Evolutionary conservation across 2,329 filamentous ascomycete genomes (phyloP).

Genomic region (Neofusicoccum kwambonambiense): DNA sequence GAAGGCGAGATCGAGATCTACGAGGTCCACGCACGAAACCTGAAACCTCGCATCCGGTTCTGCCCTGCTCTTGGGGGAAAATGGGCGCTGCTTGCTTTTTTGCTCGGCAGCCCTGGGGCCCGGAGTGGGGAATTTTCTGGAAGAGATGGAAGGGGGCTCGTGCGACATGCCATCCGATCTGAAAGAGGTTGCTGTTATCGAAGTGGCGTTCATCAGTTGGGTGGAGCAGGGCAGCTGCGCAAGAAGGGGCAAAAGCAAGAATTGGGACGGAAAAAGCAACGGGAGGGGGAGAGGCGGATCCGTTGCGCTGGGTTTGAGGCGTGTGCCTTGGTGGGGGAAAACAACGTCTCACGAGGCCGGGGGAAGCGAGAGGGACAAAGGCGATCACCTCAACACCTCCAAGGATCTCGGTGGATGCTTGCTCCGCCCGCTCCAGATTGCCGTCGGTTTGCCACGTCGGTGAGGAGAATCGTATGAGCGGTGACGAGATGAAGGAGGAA

Average conservation of each 20-base stretch:
- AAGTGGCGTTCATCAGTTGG: background rate
- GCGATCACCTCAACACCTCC: background rate
- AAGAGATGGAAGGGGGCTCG: background rate
- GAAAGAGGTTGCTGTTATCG: constrained; percentile 5
- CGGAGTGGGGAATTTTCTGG: background rate
- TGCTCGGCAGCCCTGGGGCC: background rate
- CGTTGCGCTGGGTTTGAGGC: background rate
- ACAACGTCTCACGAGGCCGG: background rate
- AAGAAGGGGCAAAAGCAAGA: background rate
- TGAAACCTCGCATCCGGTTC: background rate
- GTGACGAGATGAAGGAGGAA: background rate
- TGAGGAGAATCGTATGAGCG: background rate
- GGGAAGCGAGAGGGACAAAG: background rate
- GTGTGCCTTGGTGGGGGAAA: background rate
- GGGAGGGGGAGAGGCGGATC: background rate
- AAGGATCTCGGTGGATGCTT: no score
- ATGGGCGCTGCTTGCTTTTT: background rate
- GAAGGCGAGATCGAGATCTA: background rate
- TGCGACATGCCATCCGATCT: constrained; percentile 2
- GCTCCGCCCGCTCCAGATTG: background rate
- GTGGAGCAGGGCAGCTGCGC: no score
- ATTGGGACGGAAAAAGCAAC: background rate
- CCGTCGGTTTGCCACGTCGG: background rate
- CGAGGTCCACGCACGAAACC: background rate
- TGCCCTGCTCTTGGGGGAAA: background rate